Evolutionary conservation across 2,329 filamentous ascomycete species (phyloP), one percentile per base, ranked within the genome.

Genomic region (Aulographum hederae): DNA sequence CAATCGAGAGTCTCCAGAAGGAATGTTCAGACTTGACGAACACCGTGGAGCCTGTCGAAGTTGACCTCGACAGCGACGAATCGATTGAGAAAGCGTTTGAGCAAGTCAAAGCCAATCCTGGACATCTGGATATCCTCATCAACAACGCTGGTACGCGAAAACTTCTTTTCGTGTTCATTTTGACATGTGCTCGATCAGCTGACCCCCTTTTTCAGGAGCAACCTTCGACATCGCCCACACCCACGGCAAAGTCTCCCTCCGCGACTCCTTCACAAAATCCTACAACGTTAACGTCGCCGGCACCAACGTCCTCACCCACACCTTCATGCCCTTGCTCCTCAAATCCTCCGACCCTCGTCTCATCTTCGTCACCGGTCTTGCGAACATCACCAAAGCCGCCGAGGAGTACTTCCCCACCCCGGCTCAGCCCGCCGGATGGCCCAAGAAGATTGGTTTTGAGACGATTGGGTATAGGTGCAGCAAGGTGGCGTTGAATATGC

Each of bases 201-300:
- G 41, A 10, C 39, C 41, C 27, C 42, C 46, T 30, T 54, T 48
- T n/a, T n/a, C n/a, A n/a, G n/a, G n/a, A n/a, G n/a, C n/a, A n/a
- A n/a, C n/a, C n/a, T n/a, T n/a, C n/a, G n/a, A n/a, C n/a, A n/a
- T n/a, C n/a, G n/a, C n/a, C n/a, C n/a, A n/a, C n/a, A n/a, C n/a
- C n/a, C n/a, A n/a, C n/a, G n/a, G n/a, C n/a, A n/a, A n/a, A n/a
- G n/a, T n/a, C n/a, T n/a, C n/a, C n/a, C n/a, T n/a, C n/a, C n/a
- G n/a, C n/a, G n/a, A n/a, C n/a, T n/a, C n/a, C n/a, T n/a, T n/a
- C n/a, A n/a, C n/a, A n/a, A n/a, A n/a, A n/a, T n/a, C n/a, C n/a
- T n/a, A n/a, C n/a, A 37, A 61, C 29, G 50, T 65, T 26, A 70
- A 69, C 39, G 28, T 67, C 10, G 51, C 53, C 13, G 67, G 64